These are phyloP conservation scores for Microbotryum violaceum DNA, from an alignment of 1,284 basidiomycete species.

Conservation along the genomic window DNA sequence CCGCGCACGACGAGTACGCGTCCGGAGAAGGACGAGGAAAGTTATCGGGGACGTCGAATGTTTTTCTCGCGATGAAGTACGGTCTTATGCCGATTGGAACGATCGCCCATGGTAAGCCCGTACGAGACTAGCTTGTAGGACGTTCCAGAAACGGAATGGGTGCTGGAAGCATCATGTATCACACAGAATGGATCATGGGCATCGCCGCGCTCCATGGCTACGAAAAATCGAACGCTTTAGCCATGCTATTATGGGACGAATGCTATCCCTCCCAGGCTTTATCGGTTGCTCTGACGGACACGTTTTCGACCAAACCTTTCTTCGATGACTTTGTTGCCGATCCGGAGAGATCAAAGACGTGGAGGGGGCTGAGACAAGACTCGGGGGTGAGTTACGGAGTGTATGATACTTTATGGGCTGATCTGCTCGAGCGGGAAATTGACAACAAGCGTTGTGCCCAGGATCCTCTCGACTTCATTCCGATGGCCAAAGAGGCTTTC, in stretches of 20 bases:
- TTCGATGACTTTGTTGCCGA: constrained; percentile 61
- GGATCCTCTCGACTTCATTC: constrained; percentile 69
- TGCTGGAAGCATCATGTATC: not conserved
- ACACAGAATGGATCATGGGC: constrained; percentile 87
- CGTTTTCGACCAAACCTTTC: constrained; percentile 71
- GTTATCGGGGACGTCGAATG: constrained; percentile 81
- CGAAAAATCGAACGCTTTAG: constrained; percentile 59
- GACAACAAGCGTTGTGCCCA: not conserved
- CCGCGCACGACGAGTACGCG: constrained; percentile 53
- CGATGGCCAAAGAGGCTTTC: constrained; percentile 62
- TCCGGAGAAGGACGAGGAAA: constrained; percentile 47
- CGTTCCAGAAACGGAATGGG: too few species aligned
- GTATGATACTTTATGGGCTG: not conserved
- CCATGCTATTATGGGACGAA: constrained; percentile 74
- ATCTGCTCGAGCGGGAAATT: not conserved
- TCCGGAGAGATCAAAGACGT: constrained; percentile 56
- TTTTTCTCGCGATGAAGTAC: constrained; percentile 59
- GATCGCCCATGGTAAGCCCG: constrained; percentile 30
- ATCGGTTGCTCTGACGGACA: constrained; percentile 79
- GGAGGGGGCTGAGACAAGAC: constrained; percentile 82
- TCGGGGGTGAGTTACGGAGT: constrained; percentile 5
- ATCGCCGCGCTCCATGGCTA: constrained; percentile 77
- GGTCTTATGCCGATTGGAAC: constrained; percentile 52
- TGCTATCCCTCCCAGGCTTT: constrained; percentile 44
- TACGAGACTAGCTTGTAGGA: too few species aligned